phyloP scores from a whole-genome alignment of 495 filamentous ascomycete species.

The Articulospora tetracladia region DNA sequence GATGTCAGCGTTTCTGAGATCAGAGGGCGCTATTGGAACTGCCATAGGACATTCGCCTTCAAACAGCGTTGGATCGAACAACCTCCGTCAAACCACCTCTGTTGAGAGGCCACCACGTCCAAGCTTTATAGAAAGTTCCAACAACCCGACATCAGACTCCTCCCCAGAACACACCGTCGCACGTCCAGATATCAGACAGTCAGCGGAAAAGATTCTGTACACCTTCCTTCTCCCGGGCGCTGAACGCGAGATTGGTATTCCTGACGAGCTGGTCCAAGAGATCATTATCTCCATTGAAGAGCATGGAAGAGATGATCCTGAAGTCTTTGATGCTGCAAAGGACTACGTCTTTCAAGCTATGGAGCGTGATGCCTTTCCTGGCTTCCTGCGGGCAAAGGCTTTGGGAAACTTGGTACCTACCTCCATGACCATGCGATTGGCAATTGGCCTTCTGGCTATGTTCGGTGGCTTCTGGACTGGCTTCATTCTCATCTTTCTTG shows the following conservation, averaged over 20 bases:
- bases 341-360: slow-evolving; percentile 99
- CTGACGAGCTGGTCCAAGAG: slow-evolving; percentile 75
- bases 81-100: slow-evolving; percentile 30
- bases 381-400: slow-evolving; percentile 90
- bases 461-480: slow-evolving; percentile 92
- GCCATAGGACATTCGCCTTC: slow-evolving; percentile 58
- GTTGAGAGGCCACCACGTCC: slow-evolving; percentile 48
- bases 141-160: slow-evolving; percentile 55
- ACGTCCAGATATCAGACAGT: slow-evolving; percentile 81
- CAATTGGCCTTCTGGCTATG: slow-evolving; percentile 80
- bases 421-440: slow-evolving; percentile 75
- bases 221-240: slow-evolving; percentile 89
- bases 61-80: slow-evolving; percentile 57
- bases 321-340: slow-evolving; percentile 94
- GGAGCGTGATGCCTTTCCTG: slow-evolving; percentile 97
- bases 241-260: slow-evolving; percentile 91
- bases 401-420: slow-evolving; percentile 91
- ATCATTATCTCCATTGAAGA: slow-evolving; percentile 84
- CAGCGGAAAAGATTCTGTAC: slow-evolving; percentile 96
- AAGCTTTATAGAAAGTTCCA: slow-evolving; percentile 60
- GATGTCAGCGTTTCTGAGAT: slow-evolving; percentile 83
- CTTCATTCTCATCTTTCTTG: slow-evolving; percentile 87
- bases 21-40: slow-evolving; percentile 50
- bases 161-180: slow-evolving; percentile 83
- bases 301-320: slow-evolving; percentile 86